A percentile compares a stretch with the other conserved stretches of the same genome.
These are phyloP conservation scores for Sporisorium graminicola DNA, from an alignment of 1,284 basidiomycete species.

Conservation along the genomic window DNA sequence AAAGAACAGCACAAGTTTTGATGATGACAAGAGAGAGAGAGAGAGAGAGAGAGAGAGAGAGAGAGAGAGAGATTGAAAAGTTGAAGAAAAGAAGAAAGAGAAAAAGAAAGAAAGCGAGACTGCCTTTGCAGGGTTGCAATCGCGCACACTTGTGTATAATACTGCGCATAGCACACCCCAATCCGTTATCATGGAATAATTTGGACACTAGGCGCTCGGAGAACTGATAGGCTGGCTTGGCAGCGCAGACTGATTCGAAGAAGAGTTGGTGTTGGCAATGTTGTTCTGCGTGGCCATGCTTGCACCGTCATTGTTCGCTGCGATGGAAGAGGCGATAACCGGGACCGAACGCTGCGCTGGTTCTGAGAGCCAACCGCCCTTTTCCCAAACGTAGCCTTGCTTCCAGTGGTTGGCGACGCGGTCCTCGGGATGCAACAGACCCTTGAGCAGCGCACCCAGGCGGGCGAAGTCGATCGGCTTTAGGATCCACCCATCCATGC, in stretches of 20 bases:
- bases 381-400: conserved; percentile 61
- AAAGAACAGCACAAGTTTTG: conserved; percentile 10
- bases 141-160: conserved; percentile 23
- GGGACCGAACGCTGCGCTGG: conserved; percentile 47
- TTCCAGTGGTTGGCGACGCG: conserved; percentile 57
- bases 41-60: conserved; percentile 15
- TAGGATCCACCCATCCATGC: conserved; percentile 88
- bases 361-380: conserved; percentile 63
- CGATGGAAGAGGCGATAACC: conserved; percentile 18
- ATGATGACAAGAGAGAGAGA: conserved; percentile 5
- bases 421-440: conserved; percentile 48
- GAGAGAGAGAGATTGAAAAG: background rate
- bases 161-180: background rate
- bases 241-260: background rate
- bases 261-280: background rate
- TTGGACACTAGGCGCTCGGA: conserved; percentile 18
- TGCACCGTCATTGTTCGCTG: conserved; percentile 1
- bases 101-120: conserved; percentile 5
- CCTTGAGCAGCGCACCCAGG: conserved; percentile 55
- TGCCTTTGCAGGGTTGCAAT: background rate
- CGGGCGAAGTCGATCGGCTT: conserved; percentile 83
- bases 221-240: conserved; percentile 13
- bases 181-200: background rate
- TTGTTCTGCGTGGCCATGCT: background rate
- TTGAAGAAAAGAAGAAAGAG: background rate